phyloP scores from a whole-genome alignment of 805 yeast genomes.

The Metschnikowia peoriensis region DNA sequence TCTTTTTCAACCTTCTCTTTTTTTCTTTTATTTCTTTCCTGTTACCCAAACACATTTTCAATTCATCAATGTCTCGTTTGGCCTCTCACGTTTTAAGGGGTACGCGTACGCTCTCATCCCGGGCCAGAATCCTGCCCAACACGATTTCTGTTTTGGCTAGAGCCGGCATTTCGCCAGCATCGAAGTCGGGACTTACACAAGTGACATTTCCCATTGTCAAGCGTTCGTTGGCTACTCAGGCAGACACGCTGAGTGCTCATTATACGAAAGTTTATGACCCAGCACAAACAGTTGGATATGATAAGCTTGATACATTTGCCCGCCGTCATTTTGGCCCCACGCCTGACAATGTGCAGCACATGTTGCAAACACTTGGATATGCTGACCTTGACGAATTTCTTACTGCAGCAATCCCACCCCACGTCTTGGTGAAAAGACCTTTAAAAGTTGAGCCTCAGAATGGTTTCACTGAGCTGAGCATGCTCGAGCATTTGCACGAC shows the following conservation, averaged over 20 bases:
- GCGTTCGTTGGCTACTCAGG: constrained; percentile 23
- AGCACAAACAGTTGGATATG: constrained; percentile 22
- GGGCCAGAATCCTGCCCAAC: not conserved
- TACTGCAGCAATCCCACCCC: constrained; percentile 69
- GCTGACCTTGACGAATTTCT: constrained; percentile 69
- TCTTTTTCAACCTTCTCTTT: no score
- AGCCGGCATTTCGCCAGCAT: not conserved
- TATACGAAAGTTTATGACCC: constrained; percentile 50
- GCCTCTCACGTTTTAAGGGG: not conserved
- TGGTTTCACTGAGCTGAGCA: constrained; percentile 81
- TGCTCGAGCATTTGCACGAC: constrained; percentile 62
- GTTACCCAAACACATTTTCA: not conserved
- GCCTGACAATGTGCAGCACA: constrained; percentile 55
- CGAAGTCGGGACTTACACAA: no score
- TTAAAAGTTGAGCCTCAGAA: constrained; percentile 62
- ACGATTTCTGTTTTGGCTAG: not conserved
- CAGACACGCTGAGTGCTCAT: constrained; percentile 55
- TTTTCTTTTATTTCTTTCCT: not conserved
- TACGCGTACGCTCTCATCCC: not conserved
- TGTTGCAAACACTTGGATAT: constrained; percentile 69
- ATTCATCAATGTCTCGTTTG: not conserved
- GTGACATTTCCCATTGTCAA: no score
- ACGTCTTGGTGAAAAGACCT: constrained; percentile 66
- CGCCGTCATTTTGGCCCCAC: constrained; percentile 90
- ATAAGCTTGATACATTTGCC: constrained; percentile 72